A percentile compares a stretch with the other conserved stretches of the same genome.
Conservation (phyloP, 2,329 filamentous ascomycete genomes). For the Atkinsonella hypoxylon region DNA sequence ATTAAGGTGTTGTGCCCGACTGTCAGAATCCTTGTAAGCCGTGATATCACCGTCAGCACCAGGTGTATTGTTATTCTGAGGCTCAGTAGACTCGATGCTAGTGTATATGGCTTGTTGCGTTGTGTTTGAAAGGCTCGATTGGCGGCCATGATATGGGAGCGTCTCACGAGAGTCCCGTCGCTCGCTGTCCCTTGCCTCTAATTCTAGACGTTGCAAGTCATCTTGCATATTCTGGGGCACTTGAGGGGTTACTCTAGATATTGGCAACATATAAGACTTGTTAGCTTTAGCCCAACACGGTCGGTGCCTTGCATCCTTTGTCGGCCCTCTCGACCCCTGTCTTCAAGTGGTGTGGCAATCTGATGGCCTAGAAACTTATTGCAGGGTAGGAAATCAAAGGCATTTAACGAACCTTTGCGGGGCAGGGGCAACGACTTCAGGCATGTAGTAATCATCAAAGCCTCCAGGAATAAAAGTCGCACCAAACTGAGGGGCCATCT, state of each 20-base stretch:
- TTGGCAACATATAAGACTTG: slow-evolving; percentile 17
- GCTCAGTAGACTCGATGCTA: slow-evolving; percentile 1
- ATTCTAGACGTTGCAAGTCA: slow-evolving; percentile 81
- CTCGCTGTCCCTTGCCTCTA: slow-evolving; percentile 49
- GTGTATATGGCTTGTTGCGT: slow-evolving; percentile 14
- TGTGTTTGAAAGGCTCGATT: slow-evolving; percentile 32
- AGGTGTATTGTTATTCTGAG: slow-evolving; percentile 15
- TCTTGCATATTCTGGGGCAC: slow-evolving; percentile 95
- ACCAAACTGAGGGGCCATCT: slow-evolving; percentile 26
- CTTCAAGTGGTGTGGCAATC: background rate
- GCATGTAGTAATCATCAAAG: slow-evolving; percentile 49
- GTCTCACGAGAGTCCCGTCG: slow-evolving; percentile 20
- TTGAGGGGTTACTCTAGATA: slow-evolving; percentile 76
- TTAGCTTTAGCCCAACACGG: slow-evolving; percentile 24
- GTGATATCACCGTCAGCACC: slow-evolving; percentile 25
- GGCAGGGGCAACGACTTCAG: slow-evolving; percentile 44
- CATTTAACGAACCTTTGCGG: slow-evolving; percentile 40
- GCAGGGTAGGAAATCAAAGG: slow-evolving; percentile 4
- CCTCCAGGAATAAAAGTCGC: slow-evolving; percentile 48
- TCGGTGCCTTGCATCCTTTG: background rate
- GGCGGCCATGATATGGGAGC: slow-evolving; percentile 26
- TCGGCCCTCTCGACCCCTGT: background rate
- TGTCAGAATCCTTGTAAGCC: slow-evolving; percentile 26
- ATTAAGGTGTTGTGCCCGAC: slow-evolving; percentile 24
- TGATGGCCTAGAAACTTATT: background rate